Percentiles rank a stretch among this genome's conserved stretches.
Evolutionary conservation across 768 basidiomycete species (phyloP).

Genomic region (Psilocybe tampanensis): DNA sequence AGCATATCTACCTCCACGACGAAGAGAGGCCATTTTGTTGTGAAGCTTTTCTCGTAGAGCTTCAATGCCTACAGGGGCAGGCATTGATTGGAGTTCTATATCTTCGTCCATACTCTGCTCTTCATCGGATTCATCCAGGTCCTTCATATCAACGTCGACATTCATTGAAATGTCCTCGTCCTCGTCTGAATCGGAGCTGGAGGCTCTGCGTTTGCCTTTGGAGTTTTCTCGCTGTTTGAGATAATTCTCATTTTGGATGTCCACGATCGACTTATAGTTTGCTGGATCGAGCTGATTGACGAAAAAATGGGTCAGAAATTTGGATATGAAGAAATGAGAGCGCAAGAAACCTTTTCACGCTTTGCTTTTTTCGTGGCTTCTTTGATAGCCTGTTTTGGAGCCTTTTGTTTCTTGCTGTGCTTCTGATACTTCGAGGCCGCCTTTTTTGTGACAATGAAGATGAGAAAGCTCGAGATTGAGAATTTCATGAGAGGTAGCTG

Average conservation of each 20-base stretch:
- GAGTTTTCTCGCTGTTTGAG: constrained; percentile 22
- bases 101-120: constrained; percentile 24
- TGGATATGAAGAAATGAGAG: constrained; percentile 1
- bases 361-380: constrained; percentile 89
- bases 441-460: constrained; percentile 34
- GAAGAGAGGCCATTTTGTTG: constrained; percentile 70
- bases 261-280: constrained; percentile 76
- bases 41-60: constrained; percentile 75
- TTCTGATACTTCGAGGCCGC: constrained; percentile 76
- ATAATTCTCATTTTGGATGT: constrained; percentile 67
- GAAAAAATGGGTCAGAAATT: constrained; percentile 7
- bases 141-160: constrained; percentile 41
- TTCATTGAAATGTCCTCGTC: constrained; percentile 39
- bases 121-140: constrained; percentile 32
- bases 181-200: constrained; percentile 31
- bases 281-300: constrained; percentile 82
- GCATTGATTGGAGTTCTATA: constrained; percentile 63
- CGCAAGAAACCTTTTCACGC: constrained; percentile 71
- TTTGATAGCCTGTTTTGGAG: constrained; percentile 84
- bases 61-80: constrained; percentile 59
- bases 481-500: constrained; percentile 12
- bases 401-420: constrained; percentile 84
- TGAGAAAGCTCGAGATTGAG: not conserved
- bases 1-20: constrained; percentile 35
- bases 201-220: constrained; percentile 53